Evolutionary conservation across 768 basidiomycete species (phyloP).

Genomic region (Brasilioporus rufonigricans): DNA sequence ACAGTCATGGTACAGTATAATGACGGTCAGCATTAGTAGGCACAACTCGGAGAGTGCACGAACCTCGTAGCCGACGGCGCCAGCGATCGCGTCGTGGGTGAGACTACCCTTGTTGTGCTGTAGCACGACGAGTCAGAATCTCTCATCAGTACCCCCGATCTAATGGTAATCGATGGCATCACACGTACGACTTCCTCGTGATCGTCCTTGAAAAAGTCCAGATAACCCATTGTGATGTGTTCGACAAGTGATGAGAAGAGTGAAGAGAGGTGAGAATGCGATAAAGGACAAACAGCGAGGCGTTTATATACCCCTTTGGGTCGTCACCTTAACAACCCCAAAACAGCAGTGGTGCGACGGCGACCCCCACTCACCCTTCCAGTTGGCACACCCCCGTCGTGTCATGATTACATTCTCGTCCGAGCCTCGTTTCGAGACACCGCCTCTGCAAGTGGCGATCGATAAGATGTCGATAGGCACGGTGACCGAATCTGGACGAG

Average conservation of each 20-base stretch:
- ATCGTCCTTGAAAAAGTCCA: not conserved
- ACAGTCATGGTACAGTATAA: too few species aligned
- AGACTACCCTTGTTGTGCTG: slow-evolving; percentile 13
- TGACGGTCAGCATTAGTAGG: not conserved
- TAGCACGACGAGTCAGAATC: not conserved
- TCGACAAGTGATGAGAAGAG: not conserved
- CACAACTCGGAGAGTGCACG: not conserved
- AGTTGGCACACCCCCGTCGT: too few species aligned
- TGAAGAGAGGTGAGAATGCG: not conserved
- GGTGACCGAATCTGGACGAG: not conserved
- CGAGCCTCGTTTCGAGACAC: slow-evolving; percentile 11
- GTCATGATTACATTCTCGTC: slow-evolving; percentile 19
- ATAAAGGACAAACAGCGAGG: not conserved
- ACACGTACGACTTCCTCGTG: slow-evolving; percentile 6
- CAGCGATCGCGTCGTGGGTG: slow-evolving; percentile 22
- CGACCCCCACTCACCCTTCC: too few species aligned
- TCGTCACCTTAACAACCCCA: slow-evolving; percentile 14
- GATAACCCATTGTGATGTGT: slow-evolving; percentile 10
- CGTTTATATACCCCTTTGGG: slow-evolving; percentile 22
- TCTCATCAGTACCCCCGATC: too few species aligned
- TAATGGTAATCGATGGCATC: too few species aligned
- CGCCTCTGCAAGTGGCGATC: slow-evolving; percentile 2
- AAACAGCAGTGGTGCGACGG: slow-evolving; percentile 1
- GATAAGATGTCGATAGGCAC: slow-evolving; percentile 22
- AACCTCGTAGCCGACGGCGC: slow-evolving; percentile 19